phyloP scores from a whole-genome alignment of 2,329 filamentous ascomycete genomes.

The Fusarium citri region DNA sequence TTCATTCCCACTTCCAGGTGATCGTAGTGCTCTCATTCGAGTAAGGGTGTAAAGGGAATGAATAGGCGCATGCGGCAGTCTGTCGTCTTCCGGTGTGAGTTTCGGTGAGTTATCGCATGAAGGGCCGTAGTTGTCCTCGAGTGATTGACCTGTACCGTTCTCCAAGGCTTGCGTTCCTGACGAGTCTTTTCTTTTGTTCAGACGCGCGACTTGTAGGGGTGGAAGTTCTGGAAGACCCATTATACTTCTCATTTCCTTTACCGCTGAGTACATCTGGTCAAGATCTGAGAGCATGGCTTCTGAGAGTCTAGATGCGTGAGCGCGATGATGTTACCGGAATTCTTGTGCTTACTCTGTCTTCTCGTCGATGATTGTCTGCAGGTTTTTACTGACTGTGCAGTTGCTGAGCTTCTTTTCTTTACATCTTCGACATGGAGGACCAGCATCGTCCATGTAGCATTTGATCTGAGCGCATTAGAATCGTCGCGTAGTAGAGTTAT shows the following conservation, averaged over 20 bases:
- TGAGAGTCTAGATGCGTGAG: conserved; percentile 6
- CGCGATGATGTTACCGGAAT: rapidly evolving
- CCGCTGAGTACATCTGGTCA: conserved; percentile 42
- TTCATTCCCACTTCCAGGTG: conserved; percentile 45
- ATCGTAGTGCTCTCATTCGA: conserved; percentile 51
- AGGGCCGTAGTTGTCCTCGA: conserved; percentile 37
- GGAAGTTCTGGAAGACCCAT: conserved; percentile 42
- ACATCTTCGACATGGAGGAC: conserved; percentile 54
- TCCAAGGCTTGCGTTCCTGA: neutral
- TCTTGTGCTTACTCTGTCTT: conserved; percentile 49
- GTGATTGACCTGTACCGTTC: neutral
- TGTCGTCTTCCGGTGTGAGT: conserved; percentile 49
- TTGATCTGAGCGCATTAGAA: conserved; percentile 48
- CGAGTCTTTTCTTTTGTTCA: conserved; percentile 26
- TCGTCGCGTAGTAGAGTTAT: rapidly evolving
- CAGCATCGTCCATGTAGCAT: conserved; percentile 56
- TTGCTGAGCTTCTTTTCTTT: conserved; percentile 51
- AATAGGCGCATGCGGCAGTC: conserved; percentile 53
- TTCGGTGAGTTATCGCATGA: conserved; percentile 47
- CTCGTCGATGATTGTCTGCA: conserved; percentile 57
- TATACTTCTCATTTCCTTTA: conserved; percentile 41
- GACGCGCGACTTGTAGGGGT: conserved; percentile 30
- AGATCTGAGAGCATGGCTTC: conserved; percentile 42
- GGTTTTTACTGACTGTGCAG: conserved; percentile 56
- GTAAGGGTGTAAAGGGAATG: conserved; percentile 55